A percentile compares a stretch with the other conserved stretches of the same genome.
phyloP scores from a whole-genome alignment of 768 basidiomycete species.

The Pulveroboletus ravenelii region DNA sequence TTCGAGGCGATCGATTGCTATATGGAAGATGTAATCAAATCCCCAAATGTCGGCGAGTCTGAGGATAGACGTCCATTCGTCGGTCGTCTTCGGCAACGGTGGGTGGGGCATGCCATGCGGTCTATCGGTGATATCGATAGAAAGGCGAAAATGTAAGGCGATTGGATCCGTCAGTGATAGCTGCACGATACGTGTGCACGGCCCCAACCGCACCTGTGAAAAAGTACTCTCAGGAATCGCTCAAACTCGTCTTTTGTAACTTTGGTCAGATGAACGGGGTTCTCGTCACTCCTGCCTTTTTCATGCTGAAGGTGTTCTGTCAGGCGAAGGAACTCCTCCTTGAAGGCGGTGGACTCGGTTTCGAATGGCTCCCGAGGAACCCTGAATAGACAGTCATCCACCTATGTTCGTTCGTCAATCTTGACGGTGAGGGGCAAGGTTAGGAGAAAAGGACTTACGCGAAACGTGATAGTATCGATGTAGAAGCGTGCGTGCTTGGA shows the following conservation, averaged over 20 bases:
- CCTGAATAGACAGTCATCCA: conserved; percentile 19
- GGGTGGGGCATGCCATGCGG: background rate
- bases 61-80: conserved; percentile 35
- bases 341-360: conserved; percentile 15
- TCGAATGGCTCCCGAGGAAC: conserved; percentile 16
- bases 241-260: conserved; percentile 17
- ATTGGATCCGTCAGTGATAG: no score
- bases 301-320: background rate
- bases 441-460: conserved; percentile 1
- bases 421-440: background rate
- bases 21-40: conserved; percentile 27
- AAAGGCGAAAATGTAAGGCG: no score
- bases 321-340: conserved; percentile 18
- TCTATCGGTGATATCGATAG: background rate
- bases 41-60: conserved; percentile 36
- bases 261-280: conserved; percentile 14
- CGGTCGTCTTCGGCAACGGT: background rate
- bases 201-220: conserved; percentile 5
- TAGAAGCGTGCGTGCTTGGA: conserved; percentile 7
- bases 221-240: conserved; percentile 10
- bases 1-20: conserved; percentile 22
- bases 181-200: no score
- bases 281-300: conserved; percentile 13
- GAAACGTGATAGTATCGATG: conserved; percentile 11
- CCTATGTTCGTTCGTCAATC: conserved; percentile 2